Percentiles rank a stretch among this genome's conserved stretches.
Evolutionary conservation across 164 flowering plant genomes (phyloP).

Genomic region (Dillenia suffruticosa): DNA sequence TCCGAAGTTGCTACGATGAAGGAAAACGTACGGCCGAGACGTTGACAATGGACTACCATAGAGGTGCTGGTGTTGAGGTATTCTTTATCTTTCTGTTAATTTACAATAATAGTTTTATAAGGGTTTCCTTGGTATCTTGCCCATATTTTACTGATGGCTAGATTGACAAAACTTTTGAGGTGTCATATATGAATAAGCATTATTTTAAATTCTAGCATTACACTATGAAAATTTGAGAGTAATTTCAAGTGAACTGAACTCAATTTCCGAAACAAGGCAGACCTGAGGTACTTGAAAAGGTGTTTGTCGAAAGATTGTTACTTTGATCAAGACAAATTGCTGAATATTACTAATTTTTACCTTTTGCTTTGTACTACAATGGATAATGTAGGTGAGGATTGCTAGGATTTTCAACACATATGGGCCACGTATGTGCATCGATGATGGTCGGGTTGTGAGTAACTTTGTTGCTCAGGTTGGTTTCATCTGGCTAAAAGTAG

Average conservation of each 20-base stretch:
- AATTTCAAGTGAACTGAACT: too few species aligned
- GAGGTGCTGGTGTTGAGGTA: constrained; percentile 90
- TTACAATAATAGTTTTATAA: too few species aligned
- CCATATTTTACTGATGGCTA: too few species aligned
- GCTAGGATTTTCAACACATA: constrained; percentile 96
- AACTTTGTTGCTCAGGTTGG: constrained; percentile 94
- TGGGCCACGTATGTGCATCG: constrained; percentile 96
- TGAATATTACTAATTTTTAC: not conserved
- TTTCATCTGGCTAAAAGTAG: not conserved
- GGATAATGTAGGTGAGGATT: constrained; percentile 69
- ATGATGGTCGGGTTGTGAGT: constrained; percentile 96
- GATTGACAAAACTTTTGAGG: too few species aligned
- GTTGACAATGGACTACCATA: constrained; percentile 81
- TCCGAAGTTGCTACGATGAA: constrained; percentile 84
- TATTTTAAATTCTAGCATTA: too few species aligned
- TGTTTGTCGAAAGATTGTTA: too few species aligned
- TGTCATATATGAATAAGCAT: too few species aligned
- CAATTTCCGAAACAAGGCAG: too few species aligned
- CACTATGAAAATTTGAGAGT: too few species aligned
- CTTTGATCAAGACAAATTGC: too few species aligned
- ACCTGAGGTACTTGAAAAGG: too few species aligned
- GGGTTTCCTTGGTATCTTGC: not conserved
- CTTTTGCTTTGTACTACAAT: not conserved
- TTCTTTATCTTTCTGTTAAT: not conserved
- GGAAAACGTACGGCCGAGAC: constrained; percentile 88